Evolutionary conservation across 202 grass and related monocot species (phyloP), one percentile per base, ranked within the genome.

Genomic region (Setaria italica): DNA sequence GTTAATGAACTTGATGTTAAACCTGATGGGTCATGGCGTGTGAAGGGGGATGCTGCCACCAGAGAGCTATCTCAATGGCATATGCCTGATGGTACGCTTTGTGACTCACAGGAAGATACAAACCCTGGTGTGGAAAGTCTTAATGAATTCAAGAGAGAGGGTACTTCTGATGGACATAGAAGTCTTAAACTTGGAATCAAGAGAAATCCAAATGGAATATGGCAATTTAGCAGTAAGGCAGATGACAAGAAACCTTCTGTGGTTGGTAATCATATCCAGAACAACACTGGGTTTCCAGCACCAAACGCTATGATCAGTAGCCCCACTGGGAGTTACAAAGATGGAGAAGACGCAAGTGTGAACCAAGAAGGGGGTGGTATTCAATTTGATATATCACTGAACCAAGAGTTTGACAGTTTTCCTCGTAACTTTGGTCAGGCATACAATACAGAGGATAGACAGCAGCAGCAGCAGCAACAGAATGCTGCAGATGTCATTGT

Each of bases 1-100:
- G 87, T 94, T 67, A 90, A 90, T 88, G 97, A 99, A 78, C 89
- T 99, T 87, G 94, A 99, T 88, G 83, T 99, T 65, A 99, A 93
- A 84, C 92, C 92, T 72, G 97, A 99, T 81, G 97, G 97, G 70
- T 94, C 88, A 72, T 99, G 97, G 97, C 92, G 92, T 87, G 89
- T 87, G 43, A 99, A 99, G 81, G 90, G 85, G 81, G 97, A 97
- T 89, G 84, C 51, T 41, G 81, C 90, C 62, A 74, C 64, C 74
- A 88, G 85, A 78, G 90, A 97, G 74, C 92, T 99, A 74, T 84
- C 83, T 82, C 88, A 85, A 45, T 99, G 97, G 97, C 97, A 99
- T 86, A 88, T 89, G 82, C 93, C 93, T 88, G 97, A 99, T 83
- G 94, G 97, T 64, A 92, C 90, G 15, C 89, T 89, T 70, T 85